Evolutionary conservation across 2,329 filamentous ascomycete species (phyloP), one percentile per base, ranked within the genome.

Genomic region (Ceratocystis variospora): DNA sequence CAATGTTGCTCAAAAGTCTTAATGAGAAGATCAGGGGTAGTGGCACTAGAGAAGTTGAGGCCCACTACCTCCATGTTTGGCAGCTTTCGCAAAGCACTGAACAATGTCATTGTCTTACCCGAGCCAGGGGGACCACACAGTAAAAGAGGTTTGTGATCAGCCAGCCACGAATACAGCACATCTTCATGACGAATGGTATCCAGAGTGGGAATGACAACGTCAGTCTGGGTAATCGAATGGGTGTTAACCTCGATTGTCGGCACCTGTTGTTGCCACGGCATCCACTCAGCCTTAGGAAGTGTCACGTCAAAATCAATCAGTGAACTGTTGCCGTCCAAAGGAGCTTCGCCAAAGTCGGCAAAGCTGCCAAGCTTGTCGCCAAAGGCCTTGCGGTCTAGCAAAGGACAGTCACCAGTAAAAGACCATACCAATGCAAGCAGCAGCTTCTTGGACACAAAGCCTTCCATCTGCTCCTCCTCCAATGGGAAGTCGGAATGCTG

Each of bases 1-100:
- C 94, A 99, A 76, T 99, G 96, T 75, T 99, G 95, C 77, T 99
- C 94, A 71, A 99, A 96, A 0, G 95, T 99, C 81, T 99, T 99
- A 79, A 99, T 92, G 69, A 99, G 83, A 33, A 99, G 84, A 75
- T 99, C 95, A 0, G 94, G 95, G 0, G 94, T 99, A 0, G 95
- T 99, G 1, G 94, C 95, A 72, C 94, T 99, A 3, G 95, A 99
- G 76, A 99, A 99, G 77, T 99, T 99, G 74, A 99, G 89, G 62
- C 94, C 94, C 41, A 99, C 95, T 67, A 96, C 91, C 76, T 99
- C 94, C 92, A 99, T 96, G 74, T 96, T 96, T 2, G 93, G 93
- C 67, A 99, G 80, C 77, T 99, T 99, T 70, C 94, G 87, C 65
- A 99, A 84, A 44, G 94, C 94, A 74, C 93, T 96, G 79, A 99